These are phyloP conservation scores for Trametes villosa DNA, from an alignment of 768 basidiomycete genomes.

Conservation along the genomic window DNA sequence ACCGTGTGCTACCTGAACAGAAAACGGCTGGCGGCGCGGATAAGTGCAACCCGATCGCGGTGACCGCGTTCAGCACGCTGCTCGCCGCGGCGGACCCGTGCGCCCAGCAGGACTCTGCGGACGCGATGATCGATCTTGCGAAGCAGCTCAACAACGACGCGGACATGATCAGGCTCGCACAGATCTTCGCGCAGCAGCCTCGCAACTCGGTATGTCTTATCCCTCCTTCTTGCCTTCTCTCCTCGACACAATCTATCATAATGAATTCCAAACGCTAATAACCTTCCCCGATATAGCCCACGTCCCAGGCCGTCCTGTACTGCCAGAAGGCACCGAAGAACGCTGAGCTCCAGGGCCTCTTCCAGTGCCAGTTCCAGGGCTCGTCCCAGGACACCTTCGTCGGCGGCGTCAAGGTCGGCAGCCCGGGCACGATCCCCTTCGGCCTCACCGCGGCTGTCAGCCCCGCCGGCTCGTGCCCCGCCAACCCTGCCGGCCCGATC, in stretches of 20 bases:
- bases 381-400: conserved; percentile 50
- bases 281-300: conserved; percentile 13
- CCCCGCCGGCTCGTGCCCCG: conserved; percentile 58
- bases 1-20: conserved; percentile 35
- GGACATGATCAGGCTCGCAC: conserved; percentile 53
- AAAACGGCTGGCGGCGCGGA: conserved; percentile 55
- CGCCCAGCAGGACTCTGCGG: conserved; percentile 53
- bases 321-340: conserved; percentile 59
- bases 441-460: conserved; percentile 43
- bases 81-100: conserved; percentile 49
- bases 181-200: conserved; percentile 61
- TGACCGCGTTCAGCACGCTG: conserved; percentile 59
- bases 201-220: conserved; percentile 51
- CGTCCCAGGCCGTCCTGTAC: conserved; percentile 45
- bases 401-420: conserved; percentile 47
- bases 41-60: conserved; percentile 59
- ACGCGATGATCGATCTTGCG: conserved; percentile 53
- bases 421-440: conserved; percentile 56
- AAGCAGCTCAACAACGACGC: conserved; percentile 49
- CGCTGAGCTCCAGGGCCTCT: conserved; percentile 54
- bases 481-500: conserved; percentile 50
- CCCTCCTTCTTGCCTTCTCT: not conserved
- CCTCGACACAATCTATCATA: not conserved
- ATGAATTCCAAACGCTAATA: not conserved
- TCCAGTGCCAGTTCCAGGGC: conserved; percentile 62